A percentile compares a stretch with the other conserved stretches of the same genome.
These are phyloP conservation scores for Linanthus parryae DNA, from an alignment of 148 eudicot species.

Conservation along the genomic window DNA sequence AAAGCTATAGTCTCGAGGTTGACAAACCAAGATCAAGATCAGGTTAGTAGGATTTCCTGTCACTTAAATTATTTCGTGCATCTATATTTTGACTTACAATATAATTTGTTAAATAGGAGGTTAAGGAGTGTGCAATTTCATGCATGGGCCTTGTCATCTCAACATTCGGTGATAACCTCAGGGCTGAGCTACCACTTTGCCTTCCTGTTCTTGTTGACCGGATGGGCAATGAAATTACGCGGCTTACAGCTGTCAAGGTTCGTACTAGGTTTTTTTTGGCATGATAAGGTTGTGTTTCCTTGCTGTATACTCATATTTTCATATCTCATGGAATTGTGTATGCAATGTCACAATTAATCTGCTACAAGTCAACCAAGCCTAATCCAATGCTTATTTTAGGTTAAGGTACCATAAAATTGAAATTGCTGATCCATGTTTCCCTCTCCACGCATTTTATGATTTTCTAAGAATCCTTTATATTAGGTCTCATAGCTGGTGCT, in stretches of 20 bases:
- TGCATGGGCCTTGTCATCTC: slow-evolving; percentile 97
- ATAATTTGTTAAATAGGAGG: slow-evolving; percentile 49
- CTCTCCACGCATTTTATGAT: too few species aligned
- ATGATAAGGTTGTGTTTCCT: too few species aligned
- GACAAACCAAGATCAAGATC: slow-evolving; percentile 99
- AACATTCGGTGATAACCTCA: slow-evolving; percentile 88
- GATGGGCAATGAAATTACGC: slow-evolving; percentile 98
- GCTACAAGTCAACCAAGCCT: too few species aligned
- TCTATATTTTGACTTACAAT: slow-evolving; percentile 7
- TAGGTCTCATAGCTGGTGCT: too few species aligned
- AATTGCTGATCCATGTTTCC: too few species aligned
- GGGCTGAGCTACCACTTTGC: slow-evolving; percentile 64
- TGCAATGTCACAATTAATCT: too few species aligned
- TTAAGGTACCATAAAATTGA: too few species aligned
- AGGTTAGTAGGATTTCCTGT: slow-evolving; percentile 32
- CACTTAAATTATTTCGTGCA: neutral
- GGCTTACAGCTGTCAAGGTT: slow-evolving; percentile 99
- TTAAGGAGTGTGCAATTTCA: slow-evolving; percentile 94
- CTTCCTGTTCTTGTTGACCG: slow-evolving; percentile 98
- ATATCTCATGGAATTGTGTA: too few species aligned
- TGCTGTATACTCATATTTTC: too few species aligned
- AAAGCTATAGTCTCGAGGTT: slow-evolving; percentile 83
- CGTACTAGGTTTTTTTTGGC: too few species aligned
- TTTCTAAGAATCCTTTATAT: too few species aligned
- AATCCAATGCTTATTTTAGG: too few species aligned